Evolutionary conservation across 75 land plant genomes (phyloP).

Genomic region (Picea sitchensis): DNA sequence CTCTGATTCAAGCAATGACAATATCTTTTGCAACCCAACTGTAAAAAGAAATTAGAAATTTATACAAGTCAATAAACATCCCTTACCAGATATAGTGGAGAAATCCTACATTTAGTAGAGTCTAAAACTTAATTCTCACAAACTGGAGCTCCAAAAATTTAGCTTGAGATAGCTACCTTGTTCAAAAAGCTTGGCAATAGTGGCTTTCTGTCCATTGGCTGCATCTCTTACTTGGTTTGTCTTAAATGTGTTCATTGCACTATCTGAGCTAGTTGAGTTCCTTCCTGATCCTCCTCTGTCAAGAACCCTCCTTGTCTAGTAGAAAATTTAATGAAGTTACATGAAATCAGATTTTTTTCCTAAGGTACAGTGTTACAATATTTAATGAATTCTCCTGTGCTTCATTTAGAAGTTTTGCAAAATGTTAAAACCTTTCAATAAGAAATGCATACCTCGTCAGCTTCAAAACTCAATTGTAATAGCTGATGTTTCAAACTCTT

Average conservation of each 20-base stretch:
- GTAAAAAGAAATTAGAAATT: constrained; percentile 6
- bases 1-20: constrained; percentile 56
- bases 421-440: not conserved
- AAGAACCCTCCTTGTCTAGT: constrained; percentile 60
- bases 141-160: not conserved
- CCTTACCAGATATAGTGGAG: not conserved
- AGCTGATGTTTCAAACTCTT: constrained; percentile 61
- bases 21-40: constrained; percentile 73
- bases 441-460: constrained; percentile 21
- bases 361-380: not conserved
- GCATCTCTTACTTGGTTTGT: constrained; percentile 39
- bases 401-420: not conserved
- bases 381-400: not conserved
- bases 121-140: not conserved
- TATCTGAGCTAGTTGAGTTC: constrained; percentile 36
- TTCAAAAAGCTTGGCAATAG: constrained; percentile 85
- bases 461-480: constrained; percentile 66
- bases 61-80: not conserved
- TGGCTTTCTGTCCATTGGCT: constrained; percentile 62
- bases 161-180: constrained; percentile 48
- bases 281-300: constrained; percentile 64
- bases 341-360: not conserved
- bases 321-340: constrained; percentile 5
- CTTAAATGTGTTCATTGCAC: constrained; percentile 42
- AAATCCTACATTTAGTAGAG: not conserved